phyloP scores from a whole-genome alignment of 129 eudicot genomes.

The Dittrichia graveolens region DNA sequence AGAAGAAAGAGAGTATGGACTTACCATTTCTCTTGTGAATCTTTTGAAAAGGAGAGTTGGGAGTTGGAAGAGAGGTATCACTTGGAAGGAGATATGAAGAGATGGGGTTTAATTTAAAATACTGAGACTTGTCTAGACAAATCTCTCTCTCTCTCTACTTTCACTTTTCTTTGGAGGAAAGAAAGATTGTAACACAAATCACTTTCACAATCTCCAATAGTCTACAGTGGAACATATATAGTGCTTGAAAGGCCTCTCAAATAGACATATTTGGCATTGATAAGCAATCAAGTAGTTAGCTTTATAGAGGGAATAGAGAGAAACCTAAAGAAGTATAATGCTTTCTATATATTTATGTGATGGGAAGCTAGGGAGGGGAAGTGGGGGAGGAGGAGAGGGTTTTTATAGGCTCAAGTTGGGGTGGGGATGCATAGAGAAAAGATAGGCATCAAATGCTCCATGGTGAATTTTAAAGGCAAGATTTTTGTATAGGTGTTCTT shows the following conservation, averaged over 20 bases:
- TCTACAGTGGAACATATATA: constrained; percentile 24
- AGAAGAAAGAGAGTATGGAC: constrained; percentile 21
- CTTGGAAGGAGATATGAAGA: constrained; percentile 24
- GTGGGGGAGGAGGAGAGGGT: background rate
- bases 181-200: constrained; percentile 26
- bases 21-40: constrained; percentile 41
- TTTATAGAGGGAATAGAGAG: constrained; percentile 10
- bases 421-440: constrained; percentile 9
- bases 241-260: constrained; percentile 26
- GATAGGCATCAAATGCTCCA: constrained; percentile 36
- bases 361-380: constrained; percentile 14
- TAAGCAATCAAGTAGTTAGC: constrained; percentile 29
- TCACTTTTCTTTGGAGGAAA: constrained; percentile 9
- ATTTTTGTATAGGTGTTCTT: background rate
- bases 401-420: constrained; percentile 31
- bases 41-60: constrained; percentile 39
- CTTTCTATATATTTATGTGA: constrained; percentile 35
- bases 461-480: constrained; percentile 20
- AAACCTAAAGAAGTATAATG: constrained; percentile 7
- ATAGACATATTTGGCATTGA: constrained; percentile 25
- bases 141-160: constrained; percentile 10
- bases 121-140: constrained; percentile 22
- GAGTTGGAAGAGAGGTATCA: constrained; percentile 40
- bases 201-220: background rate
- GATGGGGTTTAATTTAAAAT: constrained; percentile 13